Evolutionary conservation across 768 basidiomycete genomes (phyloP), one percentile per base, ranked within the genome.

Genomic region (Tremella fuciformis): DNA sequence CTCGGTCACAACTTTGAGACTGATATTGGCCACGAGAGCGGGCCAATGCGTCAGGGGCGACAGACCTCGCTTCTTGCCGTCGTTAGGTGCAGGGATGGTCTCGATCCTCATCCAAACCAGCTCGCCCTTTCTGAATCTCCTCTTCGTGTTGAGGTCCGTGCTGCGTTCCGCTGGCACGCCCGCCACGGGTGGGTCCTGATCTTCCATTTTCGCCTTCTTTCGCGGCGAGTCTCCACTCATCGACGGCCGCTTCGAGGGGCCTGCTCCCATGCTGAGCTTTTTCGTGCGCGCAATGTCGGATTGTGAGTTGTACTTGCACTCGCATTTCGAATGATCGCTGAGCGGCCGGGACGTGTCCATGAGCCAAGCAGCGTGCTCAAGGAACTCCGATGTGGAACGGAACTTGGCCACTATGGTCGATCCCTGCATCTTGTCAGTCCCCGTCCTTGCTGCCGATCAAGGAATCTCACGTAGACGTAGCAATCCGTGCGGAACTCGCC

Each of bases 11-110:
- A 52, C 50, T 19, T 44, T 55, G 16, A 29, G 13, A 22, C 22
- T 25, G 19, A 60, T 50, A 37, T 62, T 26, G 21, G 67, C 57
- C n/a, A 72, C 53, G 13, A 69, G 42, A 8, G 60, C 71, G 18
- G 71, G 71, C 71, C 71, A 73, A 26, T 73, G 71, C 0, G 71
- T 73, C 16, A 73, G 62, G 2, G 55, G 26, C n/a, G 55, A 55
- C 3, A 66, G 50, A 11, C 26, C 13, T 51, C 47, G 21, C 25
- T 8, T 21, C 15, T 19, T n/a, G 16, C n/a, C 19, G 9, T 44
- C 18, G 18, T 8, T 9, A 19, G 64, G 62, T 4, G 62, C 58
- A 15, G 41, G 7, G 22, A 71, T 64, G 4, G 57, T 57, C 1
- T 63, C 48, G 19, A 67, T 65, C 25, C 57, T 41, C 49, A 70